Base-by-base conservation (phyloP, 331 rosid species). In the Cydonia oblonga region DNA sequence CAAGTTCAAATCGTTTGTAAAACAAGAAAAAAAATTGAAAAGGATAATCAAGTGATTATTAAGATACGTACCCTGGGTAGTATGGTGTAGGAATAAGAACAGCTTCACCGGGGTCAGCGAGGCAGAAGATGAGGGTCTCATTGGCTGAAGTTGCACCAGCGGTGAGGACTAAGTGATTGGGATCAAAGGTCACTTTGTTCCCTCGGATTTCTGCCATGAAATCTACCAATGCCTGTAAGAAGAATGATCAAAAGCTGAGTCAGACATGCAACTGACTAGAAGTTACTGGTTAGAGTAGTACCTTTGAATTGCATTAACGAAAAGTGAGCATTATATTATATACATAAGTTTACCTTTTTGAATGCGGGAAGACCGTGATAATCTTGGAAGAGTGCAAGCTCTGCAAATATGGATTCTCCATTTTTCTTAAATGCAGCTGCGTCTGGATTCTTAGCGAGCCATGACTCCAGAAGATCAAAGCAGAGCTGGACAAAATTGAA, bases 71-170 rank as follows among this genome's bases (percentile, higher is more conserved):
- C 99, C 99, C 99, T 23, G 99, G 99, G 57, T 95, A 95, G 79
- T 95, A 95, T 18, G 99, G 99, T n/a, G 97, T 90, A 54, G 99
- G 99, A 30, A 95, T 93, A 64, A 95, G 97, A 71, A 95, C 83
- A 24, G 99, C 96, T 0, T 91, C 97, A 67, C 96, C 92, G 29
- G 72, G 61, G 19, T 86, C 88, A 3, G 96, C 97, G 6, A 95
- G 92, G 78, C 99, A 95, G 80, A 95, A 95, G 81, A 91, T 88
- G 73, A 95, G 90, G 10, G 96, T 88, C 84, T 95, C 99, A 35
- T 95, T 95, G 4, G 99, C 99, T 0, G 97, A 88, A 6, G 99
- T 95, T 78, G 99, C 87, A 9, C 99, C 99, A 18, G 99, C 99
- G 1, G 92, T 78, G 42, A 95, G 93, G 42, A 95, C 97, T 22